Conservation (phyloP, 305 asterid genomes). For the Solanum hybrid region DNA sequence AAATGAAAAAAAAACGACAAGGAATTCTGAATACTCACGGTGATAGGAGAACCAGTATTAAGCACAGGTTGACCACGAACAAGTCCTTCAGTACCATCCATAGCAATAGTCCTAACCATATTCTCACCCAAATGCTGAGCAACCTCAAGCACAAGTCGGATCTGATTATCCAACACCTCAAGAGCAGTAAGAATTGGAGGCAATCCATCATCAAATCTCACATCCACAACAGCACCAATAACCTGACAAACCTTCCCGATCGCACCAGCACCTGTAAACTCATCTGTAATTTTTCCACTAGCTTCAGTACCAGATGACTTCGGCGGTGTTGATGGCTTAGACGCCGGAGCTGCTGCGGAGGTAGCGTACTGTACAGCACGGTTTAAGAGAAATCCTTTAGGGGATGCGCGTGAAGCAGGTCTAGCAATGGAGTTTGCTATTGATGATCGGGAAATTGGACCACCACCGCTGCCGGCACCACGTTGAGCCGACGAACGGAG, state of each 20-base stretch:
- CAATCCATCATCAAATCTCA: constrained; percentile 69
- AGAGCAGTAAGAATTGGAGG: constrained; percentile 87
- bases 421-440: constrained; percentile 19
- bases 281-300: constrained; percentile 67
- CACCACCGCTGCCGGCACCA: constrained; percentile 6
- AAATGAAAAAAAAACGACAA: background rate
- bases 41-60: constrained; percentile 89
- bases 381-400: constrained; percentile 57
- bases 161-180: constrained; percentile 84
- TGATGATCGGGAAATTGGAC: constrained; percentile 33
- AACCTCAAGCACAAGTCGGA: constrained; percentile 89
- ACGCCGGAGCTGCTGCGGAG: constrained; percentile 21
- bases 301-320: background rate
- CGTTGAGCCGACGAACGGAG: constrained; percentile 51
- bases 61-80: constrained; percentile 89
- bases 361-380: constrained; percentile 70
- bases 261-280: constrained; percentile 70
- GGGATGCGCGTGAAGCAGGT: constrained; percentile 46
- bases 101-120: constrained; percentile 89
- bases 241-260: constrained; percentile 86
- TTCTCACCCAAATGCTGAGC: constrained; percentile 93
- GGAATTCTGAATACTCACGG: constrained; percentile 35
- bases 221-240: constrained; percentile 93
- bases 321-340: background rate
- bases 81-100: constrained; percentile 99